Base-by-base conservation (phyloP, 2,329 filamentous ascomycete species). In the Aspergillus carbonarius region DNA sequence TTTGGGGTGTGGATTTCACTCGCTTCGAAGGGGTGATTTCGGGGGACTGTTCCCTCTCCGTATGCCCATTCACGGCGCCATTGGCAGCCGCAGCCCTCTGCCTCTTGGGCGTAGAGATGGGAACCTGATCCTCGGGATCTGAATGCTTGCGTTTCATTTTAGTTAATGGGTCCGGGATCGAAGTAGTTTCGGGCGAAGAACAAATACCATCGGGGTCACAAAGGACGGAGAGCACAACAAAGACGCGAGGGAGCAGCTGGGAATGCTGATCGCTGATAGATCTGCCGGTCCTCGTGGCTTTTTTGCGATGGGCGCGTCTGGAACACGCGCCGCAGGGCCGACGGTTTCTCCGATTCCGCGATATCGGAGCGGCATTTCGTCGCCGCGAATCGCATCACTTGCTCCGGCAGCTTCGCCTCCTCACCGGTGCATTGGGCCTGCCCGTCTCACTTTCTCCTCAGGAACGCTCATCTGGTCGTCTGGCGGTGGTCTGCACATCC, bases 61-160 rank as follows among this genome's bases (percentile, higher is more conserved):
- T 63, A 60, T 66, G 54, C 48, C 66, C 69, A 59, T 74, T 74
- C 32, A 59, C 37, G 39, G 63, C 50, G 62, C 63, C 68, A 68
- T 72, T 70, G 58, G 56, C 49, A 10, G 66, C 59, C 1, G 64
- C 62, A 6, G 65, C 74, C 54, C 70, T 69, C 54, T 69, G 70
- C 63, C 76, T 74, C 62, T 75, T 77, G 4, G 77, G 76, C 30
- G 76, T 78, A 46, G 72, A 74, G 52, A 70, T 68, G 51, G 67
- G 63, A 60, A 70, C 68, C 48, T 71, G 69, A 54, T 75, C 70
- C 44, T 72, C 71, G 42, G 71, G 68, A 62, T 74, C 71, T 62
- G 74, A 69, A 62, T 74, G 74, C 65, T 76, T 77, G 60, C 76
- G 75, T 71, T 78, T 78, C 76, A 78, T 78, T 61, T 69, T 62